Percentiles rank a stretch among this genome's conserved stretches.
Conservation (phyloP, 371 early-diverging fungal species). For the Rhizopus delemar region DNA sequence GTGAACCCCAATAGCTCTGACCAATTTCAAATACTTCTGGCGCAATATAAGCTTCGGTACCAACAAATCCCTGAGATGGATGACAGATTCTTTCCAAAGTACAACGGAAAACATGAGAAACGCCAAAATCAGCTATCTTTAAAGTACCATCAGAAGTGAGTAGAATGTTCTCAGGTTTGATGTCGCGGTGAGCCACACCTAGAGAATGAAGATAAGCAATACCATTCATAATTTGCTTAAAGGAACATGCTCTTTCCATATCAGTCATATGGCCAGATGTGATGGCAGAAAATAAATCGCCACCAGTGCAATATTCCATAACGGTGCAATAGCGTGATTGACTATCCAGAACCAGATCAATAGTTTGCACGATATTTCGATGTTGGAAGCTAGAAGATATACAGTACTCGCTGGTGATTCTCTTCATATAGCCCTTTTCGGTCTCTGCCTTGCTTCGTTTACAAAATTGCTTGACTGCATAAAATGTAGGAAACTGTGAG, state of each 20-base stretch:
- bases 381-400: conserved; percentile 86
- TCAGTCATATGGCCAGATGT: conserved; percentile 66
- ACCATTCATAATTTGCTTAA: conserved; percentile 87
- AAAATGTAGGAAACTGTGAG: conserved; percentile 53
- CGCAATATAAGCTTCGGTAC: conserved; percentile 88
- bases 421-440: conserved; percentile 88
- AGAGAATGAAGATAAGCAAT: conserved; percentile 85
- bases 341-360: conserved; percentile 88
- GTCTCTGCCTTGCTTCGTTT: conserved; percentile 81
- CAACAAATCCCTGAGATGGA: conserved; percentile 74
- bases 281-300: conserved; percentile 74
- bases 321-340: conserved; percentile 88
- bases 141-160: conserved; percentile 73
- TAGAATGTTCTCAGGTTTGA: conserved; percentile 89
- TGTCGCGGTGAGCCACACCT: conserved; percentile 91
- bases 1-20: conserved; percentile 72
- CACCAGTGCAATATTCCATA: conserved; percentile 86
- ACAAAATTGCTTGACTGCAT: conserved; percentile 91
- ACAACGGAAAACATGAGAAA: conserved; percentile 85
- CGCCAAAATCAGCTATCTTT: conserved; percentile 97
- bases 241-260: conserved; percentile 75
- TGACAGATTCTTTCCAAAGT: conserved; percentile 71
- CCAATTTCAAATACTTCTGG: conserved; percentile 69
- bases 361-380: conserved; percentile 85
- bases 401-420: conserved; percentile 87